Conservation (phyloP, 2,329 filamentous ascomycete genomes). For the Grosmannia huntii region DNA sequence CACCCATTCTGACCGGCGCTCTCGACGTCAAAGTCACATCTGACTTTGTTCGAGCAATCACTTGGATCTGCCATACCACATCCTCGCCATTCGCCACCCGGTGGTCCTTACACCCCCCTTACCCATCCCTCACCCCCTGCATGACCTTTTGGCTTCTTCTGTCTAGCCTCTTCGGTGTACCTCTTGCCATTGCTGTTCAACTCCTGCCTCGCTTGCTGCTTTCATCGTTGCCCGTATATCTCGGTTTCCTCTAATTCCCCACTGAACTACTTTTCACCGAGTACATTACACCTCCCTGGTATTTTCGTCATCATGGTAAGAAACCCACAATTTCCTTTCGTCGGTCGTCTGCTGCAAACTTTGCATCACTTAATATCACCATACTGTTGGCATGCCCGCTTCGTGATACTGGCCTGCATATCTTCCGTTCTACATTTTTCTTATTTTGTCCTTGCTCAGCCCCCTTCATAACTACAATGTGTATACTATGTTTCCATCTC, state of each 20-base stretch:
- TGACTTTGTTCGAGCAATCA: background rate
- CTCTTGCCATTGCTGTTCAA: background rate
- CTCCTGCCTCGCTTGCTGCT: background rate
- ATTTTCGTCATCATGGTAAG: constrained; percentile 2
- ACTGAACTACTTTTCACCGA: background rate
- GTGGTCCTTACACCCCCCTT: background rate
- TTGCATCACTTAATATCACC: background rate
- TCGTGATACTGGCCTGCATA: background rate
- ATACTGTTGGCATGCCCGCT: background rate
- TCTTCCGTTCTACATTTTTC: background rate
- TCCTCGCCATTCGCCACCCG: background rate
- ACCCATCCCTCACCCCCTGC: background rate
- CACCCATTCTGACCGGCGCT: too few relatives aligned
- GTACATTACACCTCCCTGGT: background rate
- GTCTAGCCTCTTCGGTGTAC: background rate
- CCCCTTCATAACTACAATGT: background rate
- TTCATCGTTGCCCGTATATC: background rate
- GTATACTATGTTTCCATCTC: background rate
- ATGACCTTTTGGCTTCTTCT: background rate
- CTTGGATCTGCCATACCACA: background rate
- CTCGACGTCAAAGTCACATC: background rate
- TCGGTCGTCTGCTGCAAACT: background rate
- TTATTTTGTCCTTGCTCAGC: background rate
- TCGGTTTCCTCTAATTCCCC: background rate
- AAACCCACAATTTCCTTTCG: background rate